These are phyloP conservation scores for Clavispora fructus DNA, from an alignment of 805 yeast genomes.

Conservation along the genomic window DNA sequence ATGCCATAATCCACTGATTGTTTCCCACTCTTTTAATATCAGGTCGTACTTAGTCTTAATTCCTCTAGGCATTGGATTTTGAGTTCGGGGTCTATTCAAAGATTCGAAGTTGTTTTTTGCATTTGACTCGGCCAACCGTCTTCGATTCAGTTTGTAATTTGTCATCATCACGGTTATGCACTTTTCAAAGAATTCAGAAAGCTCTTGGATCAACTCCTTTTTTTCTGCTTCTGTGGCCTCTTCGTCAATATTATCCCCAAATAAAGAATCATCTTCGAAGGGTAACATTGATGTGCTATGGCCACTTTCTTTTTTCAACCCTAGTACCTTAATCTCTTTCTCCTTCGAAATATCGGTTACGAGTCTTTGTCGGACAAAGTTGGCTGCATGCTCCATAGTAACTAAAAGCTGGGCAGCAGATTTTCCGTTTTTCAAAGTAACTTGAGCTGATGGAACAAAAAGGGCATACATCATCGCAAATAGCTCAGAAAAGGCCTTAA, in stretches of 20 bases:
- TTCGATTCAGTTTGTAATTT: background rate
- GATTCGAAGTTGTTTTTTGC: background rate
- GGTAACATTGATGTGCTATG: background rate
- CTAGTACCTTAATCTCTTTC: background rate
- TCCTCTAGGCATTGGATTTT: background rate
- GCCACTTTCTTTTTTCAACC: background rate
- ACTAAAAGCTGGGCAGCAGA: constrained; percentile 1
- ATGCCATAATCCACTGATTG: constrained; percentile 6
- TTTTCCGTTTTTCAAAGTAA: background rate
- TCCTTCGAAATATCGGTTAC: background rate
- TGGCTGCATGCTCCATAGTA: constrained; percentile 6
- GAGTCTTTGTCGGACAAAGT: constrained; percentile 3
- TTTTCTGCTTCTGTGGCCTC: background rate
- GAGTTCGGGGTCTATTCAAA: background rate
- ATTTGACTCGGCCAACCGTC: background rate
- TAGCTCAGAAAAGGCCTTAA: constrained; percentile 1
- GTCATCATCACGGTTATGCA: constrained; percentile 1
- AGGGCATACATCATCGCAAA: constrained; percentile 6
- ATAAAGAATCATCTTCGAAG: background rate
- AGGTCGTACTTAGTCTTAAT: background rate
- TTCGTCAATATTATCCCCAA: background rate
- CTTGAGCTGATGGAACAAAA: constrained; percentile 6
- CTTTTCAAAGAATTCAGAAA: constrained; percentile 4
- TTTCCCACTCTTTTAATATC: constrained; percentile 4
- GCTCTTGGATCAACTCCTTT: constrained; percentile 3